phyloP scores from a whole-genome alignment of 2,329 filamentous ascomycete genomes.

The Fusarium sp. region DNA sequence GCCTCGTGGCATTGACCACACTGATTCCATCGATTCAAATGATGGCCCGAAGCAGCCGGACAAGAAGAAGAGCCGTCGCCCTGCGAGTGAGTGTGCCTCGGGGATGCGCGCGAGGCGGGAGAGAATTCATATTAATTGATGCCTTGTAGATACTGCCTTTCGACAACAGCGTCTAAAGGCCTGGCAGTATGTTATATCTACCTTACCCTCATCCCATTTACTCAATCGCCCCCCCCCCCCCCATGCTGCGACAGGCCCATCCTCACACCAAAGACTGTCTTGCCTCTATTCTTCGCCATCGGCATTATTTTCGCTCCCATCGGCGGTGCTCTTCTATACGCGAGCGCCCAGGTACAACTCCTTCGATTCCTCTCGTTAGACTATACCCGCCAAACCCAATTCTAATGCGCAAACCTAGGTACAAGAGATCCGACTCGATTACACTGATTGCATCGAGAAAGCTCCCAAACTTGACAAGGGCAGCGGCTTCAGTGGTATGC shows the following conservation, averaged over 20 bases:
- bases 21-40: constrained; percentile 65
- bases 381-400: not conserved
- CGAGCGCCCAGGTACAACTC: constrained; percentile 74
- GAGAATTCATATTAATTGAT: constrained; percentile 29
- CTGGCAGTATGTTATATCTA: constrained; percentile 82
- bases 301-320: constrained; percentile 94
- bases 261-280: constrained; percentile 90
- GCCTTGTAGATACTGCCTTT: constrained; percentile 84
- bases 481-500: constrained; percentile 59
- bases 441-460: constrained; percentile 76
- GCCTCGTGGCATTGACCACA: constrained; percentile 54
- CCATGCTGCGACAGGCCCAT: constrained; percentile 85
- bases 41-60: constrained; percentile 66
- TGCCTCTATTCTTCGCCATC: constrained; percentile 90
- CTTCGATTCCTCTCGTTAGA: not conserved
- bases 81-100: constrained; percentile 73
- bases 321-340: constrained; percentile 85
- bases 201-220: constrained; percentile 1
- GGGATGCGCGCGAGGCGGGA: constrained; percentile 1
- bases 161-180: constrained; percentile 96
- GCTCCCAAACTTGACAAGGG: constrained; percentile 55
- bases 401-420: constrained; percentile 63
- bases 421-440: constrained; percentile 90
- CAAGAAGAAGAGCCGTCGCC: constrained; percentile 90
- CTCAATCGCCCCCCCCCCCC: not conserved